Base-by-base conservation (phyloP, 345 rosid species). In the Salix arbutifolia region DNA sequence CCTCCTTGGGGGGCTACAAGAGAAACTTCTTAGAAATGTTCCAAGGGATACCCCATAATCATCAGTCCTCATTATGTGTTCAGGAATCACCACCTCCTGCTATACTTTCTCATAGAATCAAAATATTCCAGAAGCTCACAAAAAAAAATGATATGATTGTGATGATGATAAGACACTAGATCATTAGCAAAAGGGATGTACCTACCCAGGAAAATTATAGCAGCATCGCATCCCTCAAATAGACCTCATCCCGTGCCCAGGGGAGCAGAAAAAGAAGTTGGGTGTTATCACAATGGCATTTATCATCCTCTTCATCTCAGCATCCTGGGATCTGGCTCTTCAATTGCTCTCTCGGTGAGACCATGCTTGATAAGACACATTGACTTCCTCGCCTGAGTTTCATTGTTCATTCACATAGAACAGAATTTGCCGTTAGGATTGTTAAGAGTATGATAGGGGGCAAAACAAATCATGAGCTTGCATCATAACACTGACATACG, bases 331-430 rank as follows among this genome's bases (percentile, higher is more conserved):
- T 93, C 97, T 0, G 90, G 86, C 70, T 93, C 97, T 56, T 90
- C 98, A 65, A 93, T 89, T 19, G 97, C 98, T 86, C 96, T 84
- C 86, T 94, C 96, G 4, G 92, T 88, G 69, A 94, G 89, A 33
- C 92, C 96, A 33, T 92, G 96, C 81, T 94, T 94, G 87, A 91
- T 89, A 12, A 93, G 90, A 77, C 97, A 89, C 98, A 90, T 91
- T 10, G 96, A 89, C 85, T 88, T 94, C 86, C 92, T 86, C 75
- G 90, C 93, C 97, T 91, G 85, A 76, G 80, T 74, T 77, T 48
- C n/a, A 71, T 33, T 16, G 25, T 38, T 52, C 71, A 74, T 75
- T 67, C 33, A 30, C 30, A 58, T 35, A 68, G 65, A 62, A 62
- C 65, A 26, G 5, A 38, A 58, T 75, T 69, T 81, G 70, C 66